Conservation (phyloP, 2,329 filamentous ascomycete genomes). For the Calycina marina region DNA sequence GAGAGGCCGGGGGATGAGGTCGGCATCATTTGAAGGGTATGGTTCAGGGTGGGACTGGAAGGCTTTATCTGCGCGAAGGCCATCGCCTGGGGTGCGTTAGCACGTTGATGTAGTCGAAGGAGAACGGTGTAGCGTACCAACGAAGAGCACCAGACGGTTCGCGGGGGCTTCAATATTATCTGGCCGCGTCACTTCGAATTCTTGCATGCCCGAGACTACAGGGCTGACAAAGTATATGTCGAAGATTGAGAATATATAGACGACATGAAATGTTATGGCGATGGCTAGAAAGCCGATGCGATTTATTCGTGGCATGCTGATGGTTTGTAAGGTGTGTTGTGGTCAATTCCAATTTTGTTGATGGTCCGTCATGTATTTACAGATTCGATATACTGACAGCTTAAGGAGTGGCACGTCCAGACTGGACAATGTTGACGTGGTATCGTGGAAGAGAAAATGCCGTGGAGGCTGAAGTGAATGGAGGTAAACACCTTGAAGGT, state of each 20-base stretch:
- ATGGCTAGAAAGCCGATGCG: constrained; percentile 77
- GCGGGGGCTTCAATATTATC: constrained; percentile 55
- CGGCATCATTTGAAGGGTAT: constrained; percentile 49
- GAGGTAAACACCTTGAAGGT: too few species aligned
- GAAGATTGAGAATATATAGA: constrained; percentile 93
- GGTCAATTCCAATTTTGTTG: too few species aligned
- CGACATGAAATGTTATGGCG: constrained; percentile 80
- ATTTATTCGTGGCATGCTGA: constrained; percentile 36
- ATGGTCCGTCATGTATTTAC: too few species aligned
- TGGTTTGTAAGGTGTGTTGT: too few species aligned
- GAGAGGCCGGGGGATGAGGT: constrained; percentile 62
- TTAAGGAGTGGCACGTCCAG: constrained; percentile 21
- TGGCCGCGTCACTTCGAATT: constrained; percentile 55
- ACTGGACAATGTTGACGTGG: background rate
- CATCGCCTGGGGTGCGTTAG: constrained; percentile 47
- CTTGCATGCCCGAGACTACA: constrained; percentile 87
- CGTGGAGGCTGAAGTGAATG: too few species aligned
- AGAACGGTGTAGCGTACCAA: constrained; percentile 41
- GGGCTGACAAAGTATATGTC: constrained; percentile 98
- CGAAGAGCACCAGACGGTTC: constrained; percentile 80
- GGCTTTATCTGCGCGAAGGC: constrained; percentile 91
- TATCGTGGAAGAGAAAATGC: too few species aligned
- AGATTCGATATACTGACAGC: too few species aligned
- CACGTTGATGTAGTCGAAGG: background rate
- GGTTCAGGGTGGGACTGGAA: constrained; percentile 90